Percentiles rank a stretch among this genome's conserved stretches.
These are phyloP conservation scores for Haematococcus lacustris DNA, from an alignment of 139 green algal species.

Conservation along the genomic window DNA sequence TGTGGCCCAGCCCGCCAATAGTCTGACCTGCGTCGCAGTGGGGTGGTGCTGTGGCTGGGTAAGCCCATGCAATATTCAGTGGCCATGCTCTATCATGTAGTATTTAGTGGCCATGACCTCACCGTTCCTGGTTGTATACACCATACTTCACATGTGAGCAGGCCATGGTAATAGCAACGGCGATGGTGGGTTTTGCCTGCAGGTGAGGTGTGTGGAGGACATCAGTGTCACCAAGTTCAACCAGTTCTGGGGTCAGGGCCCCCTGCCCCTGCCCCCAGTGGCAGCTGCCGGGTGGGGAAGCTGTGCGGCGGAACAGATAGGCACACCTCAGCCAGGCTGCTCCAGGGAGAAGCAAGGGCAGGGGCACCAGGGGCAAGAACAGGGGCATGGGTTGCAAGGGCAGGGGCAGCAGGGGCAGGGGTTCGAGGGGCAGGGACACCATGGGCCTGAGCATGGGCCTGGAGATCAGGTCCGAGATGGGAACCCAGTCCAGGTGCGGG, in stretches of 20 bases:
- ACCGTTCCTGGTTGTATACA: no score
- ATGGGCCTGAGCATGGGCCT: neutral
- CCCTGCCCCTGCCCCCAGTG: neutral
- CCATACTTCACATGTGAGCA: no score
- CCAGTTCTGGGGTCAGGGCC: slow-evolving; percentile 38
- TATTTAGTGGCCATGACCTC: no score
- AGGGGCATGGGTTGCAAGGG: neutral
- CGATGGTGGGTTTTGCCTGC: neutral
- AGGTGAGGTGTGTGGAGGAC: slow-evolving; percentile 21
- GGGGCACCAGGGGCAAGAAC: neutral
- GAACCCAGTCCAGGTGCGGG: neutral
- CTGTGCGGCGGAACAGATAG: neutral
- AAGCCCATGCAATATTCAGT: no score
- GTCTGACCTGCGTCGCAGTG: no score
- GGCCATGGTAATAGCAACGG: slow-evolving; percentile 17
- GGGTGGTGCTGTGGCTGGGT: no score
- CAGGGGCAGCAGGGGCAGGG: no score
- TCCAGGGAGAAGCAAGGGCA: neutral
- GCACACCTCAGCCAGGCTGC: neutral
- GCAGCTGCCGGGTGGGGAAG: neutral
- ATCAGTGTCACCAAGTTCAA: slow-evolving; percentile 25
- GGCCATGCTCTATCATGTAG: no score
- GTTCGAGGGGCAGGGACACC: no score
- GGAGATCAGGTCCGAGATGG: neutral
- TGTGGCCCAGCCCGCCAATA: no score